phyloP scores from a whole-genome alignment of 2,329 filamentous ascomycete genomes.

The Trematosphaeria pertusa region DNA sequence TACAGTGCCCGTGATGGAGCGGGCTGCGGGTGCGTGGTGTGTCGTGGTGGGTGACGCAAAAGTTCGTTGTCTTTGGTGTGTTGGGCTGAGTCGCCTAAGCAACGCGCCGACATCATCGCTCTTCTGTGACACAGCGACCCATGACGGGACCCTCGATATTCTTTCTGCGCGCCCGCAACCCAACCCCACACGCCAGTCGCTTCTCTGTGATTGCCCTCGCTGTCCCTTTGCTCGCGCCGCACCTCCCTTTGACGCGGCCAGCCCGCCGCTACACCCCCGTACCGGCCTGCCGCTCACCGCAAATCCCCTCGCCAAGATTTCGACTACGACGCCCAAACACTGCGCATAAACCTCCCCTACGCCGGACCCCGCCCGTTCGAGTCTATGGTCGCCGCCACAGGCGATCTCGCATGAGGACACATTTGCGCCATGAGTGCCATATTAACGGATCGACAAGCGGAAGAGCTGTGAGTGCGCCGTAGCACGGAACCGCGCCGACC shows the following conservation, averaged over 20 bases:
- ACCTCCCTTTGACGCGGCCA: background rate
- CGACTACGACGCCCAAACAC: slow-evolving; percentile 16
- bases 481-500: slow-evolving; percentile 9
- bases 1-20: slow-evolving; percentile 10
- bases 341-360: slow-evolving; percentile 12
- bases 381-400: slow-evolving; percentile 41
- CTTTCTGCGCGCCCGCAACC: background rate
- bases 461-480: slow-evolving; percentile 75
- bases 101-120: slow-evolving; percentile 12
- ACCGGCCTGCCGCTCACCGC: slow-evolving; percentile 16
- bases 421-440: slow-evolving; percentile 71
- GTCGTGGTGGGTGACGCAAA: slow-evolving; percentile 5
- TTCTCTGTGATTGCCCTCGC: background rate
- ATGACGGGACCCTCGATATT: background rate
- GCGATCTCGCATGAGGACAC: slow-evolving; percentile 27
- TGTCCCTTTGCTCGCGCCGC: background rate
- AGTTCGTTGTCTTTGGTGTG: slow-evolving; percentile 15
- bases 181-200: slow-evolving; percentile 2
- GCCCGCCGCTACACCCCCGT: background rate
- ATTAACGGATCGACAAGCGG: slow-evolving; percentile 80
- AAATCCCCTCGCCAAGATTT: slow-evolving; percentile 26
- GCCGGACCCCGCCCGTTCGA: slow-evolving; percentile 2
- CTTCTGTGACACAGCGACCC: slow-evolving; percentile 1
- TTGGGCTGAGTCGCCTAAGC: slow-evolving; percentile 15
- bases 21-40: slow-evolving; percentile 4